Conservation (phyloP, 2,329 filamentous ascomycete species). For the Exophiala sp. region DNA sequence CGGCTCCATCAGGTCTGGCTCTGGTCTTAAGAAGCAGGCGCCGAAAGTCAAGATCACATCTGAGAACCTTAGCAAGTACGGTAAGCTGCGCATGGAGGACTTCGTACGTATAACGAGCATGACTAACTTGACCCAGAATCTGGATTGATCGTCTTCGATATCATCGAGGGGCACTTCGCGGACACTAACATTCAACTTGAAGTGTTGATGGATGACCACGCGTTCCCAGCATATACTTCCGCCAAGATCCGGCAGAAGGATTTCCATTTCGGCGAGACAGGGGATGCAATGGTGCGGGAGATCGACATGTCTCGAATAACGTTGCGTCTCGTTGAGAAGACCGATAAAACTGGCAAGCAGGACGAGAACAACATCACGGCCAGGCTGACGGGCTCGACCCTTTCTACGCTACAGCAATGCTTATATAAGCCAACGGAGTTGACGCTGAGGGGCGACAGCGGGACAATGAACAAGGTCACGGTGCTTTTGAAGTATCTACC, state of each 20-base stretch:
- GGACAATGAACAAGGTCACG: conserved; percentile 72
- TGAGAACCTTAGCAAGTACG: conserved; percentile 77
- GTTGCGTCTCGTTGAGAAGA: conserved; percentile 76
- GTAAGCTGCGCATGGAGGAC: conserved; percentile 40
- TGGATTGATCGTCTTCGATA: conserved; percentile 88
- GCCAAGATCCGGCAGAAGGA: conserved; percentile 67
- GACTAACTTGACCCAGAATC: conserved; percentile 57
- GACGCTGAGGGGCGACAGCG: conserved; percentile 73
- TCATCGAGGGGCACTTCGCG: conserved; percentile 83
- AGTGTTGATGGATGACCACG: conserved; percentile 89
- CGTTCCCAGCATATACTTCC: conserved; percentile 83
- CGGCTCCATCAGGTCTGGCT: conserved; percentile 29
- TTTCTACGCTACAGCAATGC: conserved; percentile 83
- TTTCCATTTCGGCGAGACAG: conserved; percentile 81
- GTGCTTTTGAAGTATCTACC: conserved; percentile 94
- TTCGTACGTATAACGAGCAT: not conserved
- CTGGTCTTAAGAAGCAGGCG: conserved; percentile 52
- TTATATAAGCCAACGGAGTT: conserved; percentile 87
- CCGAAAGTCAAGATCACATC: conserved; percentile 75
- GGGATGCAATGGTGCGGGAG: conserved; percentile 93
- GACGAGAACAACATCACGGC: conserved; percentile 71
- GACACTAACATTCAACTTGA: conserved; percentile 75
- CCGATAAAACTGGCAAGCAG: conserved; percentile 67
- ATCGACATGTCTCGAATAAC: conserved; percentile 95
- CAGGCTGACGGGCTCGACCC: conserved; percentile 76